Evolutionary conservation across 805 yeast species (phyloP).

Genomic region (Ogataea paradorogensis): DNA sequence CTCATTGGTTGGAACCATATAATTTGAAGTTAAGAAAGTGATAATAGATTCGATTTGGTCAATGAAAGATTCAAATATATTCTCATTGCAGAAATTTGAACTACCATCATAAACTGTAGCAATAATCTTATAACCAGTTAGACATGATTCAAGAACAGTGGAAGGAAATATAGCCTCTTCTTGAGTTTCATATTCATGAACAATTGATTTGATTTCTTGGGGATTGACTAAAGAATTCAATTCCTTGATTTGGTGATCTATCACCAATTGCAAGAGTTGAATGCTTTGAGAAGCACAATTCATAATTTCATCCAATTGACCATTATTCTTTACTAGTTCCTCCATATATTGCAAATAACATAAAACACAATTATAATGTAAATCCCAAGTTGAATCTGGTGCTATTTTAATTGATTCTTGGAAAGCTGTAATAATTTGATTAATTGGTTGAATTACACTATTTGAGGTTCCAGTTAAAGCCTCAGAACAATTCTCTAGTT

Average conservation of each 20-base stretch:
- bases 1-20: slow-evolving; percentile 12
- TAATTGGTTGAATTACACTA: slow-evolving; percentile 41
- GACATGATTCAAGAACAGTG: slow-evolving; percentile 27
- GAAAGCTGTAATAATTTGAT: slow-evolving; percentile 37
- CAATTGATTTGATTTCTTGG: neutral
- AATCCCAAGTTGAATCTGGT: slow-evolving; percentile 34
- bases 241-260: slow-evolving; percentile 25
- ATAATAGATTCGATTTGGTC: slow-evolving; percentile 18
- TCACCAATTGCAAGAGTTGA: slow-evolving; percentile 27
- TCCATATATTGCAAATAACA: slow-evolving; percentile 49
- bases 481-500: slow-evolving; percentile 33
- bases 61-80: slow-evolving; percentile 9
- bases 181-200: slow-evolving; percentile 4
- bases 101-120: slow-evolving; percentile 27
- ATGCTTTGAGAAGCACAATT: slow-evolving; percentile 21
- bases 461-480: slow-evolving; percentile 28
- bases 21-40: slow-evolving; percentile 1
- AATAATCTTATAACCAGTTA: slow-evolving; percentile 27
- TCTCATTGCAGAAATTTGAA: slow-evolving; percentile 7
- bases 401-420: slow-evolving; percentile 36
- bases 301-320: slow-evolving; percentile 16
- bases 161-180: slow-evolving; percentile 28
- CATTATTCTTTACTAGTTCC: slow-evolving; percentile 24
- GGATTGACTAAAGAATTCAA: slow-evolving; percentile 26
- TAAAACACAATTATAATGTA: slow-evolving; percentile 44